Conservation (phyloP, 352 stramenopile species). For the Paralagenidium karlingii region DNA sequence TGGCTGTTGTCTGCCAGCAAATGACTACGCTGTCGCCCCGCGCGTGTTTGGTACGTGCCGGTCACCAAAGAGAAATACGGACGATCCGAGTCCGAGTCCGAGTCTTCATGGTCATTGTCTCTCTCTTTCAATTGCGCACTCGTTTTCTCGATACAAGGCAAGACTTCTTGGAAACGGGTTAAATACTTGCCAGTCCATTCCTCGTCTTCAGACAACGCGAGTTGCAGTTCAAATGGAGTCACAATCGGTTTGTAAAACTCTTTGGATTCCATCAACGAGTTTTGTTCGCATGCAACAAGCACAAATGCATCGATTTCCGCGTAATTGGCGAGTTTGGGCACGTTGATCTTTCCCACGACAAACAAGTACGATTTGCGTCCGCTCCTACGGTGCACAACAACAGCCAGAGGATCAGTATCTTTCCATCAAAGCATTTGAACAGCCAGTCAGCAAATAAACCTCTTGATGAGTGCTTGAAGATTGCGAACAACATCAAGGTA, state of each 20-base stretch:
- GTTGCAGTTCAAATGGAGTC: slow-evolving; percentile 91
- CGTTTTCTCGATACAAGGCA: slow-evolving; percentile 35
- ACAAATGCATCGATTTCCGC: slow-evolving; percentile 96
- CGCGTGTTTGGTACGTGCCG: slow-evolving; percentile 58
- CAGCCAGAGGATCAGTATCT: neutral
- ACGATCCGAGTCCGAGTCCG: slow-evolving; percentile 35
- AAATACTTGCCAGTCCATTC: slow-evolving; percentile 82
- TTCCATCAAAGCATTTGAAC: neutral
- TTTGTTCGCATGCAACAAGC: slow-evolving; percentile 92
- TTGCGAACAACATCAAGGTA: slow-evolving; percentile 88
- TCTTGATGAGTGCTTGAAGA: slow-evolving; percentile 80
- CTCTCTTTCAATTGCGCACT: slow-evolving; percentile 11
- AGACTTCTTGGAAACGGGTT: slow-evolving; percentile 72
- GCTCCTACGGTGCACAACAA: slow-evolving; percentile 26
- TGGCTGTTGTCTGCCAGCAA: too few relatives aligned
- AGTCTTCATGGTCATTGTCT: slow-evolving; percentile 6
- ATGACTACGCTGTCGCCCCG: too few relatives aligned
- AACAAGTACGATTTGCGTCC: slow-evolving; percentile 94
- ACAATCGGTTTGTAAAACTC: slow-evolving; percentile 89
- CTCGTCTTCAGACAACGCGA: slow-evolving; percentile 83
- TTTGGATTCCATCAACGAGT: slow-evolving; percentile 88
- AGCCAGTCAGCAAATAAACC: slow-evolving; percentile 18
- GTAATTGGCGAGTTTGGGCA: slow-evolving; percentile 96
- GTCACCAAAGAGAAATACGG: slow-evolving; percentile 77
- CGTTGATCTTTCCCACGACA: slow-evolving; percentile 95